Evolutionary conservation across 495 filamentous ascomycete genomes (phyloP), one percentile per base, ranked within the genome.

Genomic region (Penicillium atrosanguineum): DNA sequence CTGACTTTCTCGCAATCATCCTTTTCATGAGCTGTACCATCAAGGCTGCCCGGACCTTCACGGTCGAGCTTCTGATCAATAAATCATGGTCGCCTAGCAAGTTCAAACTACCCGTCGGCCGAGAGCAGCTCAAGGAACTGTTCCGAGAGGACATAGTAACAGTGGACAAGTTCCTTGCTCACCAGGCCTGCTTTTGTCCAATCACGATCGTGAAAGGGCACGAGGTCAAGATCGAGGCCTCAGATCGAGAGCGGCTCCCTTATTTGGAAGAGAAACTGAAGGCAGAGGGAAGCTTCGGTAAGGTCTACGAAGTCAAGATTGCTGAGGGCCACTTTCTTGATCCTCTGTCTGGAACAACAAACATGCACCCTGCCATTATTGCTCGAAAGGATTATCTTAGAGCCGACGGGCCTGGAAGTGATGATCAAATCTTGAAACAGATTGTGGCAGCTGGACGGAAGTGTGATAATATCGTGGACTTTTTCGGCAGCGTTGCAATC

Each of bases 171-270:
- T 69, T 73, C 42, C 46, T 65, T 19, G 48, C 50, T 25, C 49
- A 53, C 2, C 70, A 73, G 37, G 52, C 68, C 6, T 69, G 64
- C 18, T 73, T 73, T 48, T 68, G 69, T 45, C 56, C 67, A 12
- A 56, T 70, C 21, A 53, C 67, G 3, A 63, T 75, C 25, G 45
- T 49, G 7, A 63, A 64, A 36, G 49, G 67, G 7, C 54, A 61
- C 42, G 58, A 68, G 49, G 56, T 63, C 34, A 46, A 45, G 18
- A 42, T 58, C 46, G 8, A 47, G 53, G 9, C n/a, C 36, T 12
- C 36, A 11, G 42, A 53, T 46, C 59, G 55, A 38, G 52, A 49
- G n/a, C 64, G 64, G 19, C 64, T 73, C 7, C 70, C 70, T 26
- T 73, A 71, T 39, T 15, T 70, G 26, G 60, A 65, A 9, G 54